Evolutionary conservation across 495 filamentous ascomycete species (phyloP).

Genomic region (Aspergillus ostianus): DNA sequence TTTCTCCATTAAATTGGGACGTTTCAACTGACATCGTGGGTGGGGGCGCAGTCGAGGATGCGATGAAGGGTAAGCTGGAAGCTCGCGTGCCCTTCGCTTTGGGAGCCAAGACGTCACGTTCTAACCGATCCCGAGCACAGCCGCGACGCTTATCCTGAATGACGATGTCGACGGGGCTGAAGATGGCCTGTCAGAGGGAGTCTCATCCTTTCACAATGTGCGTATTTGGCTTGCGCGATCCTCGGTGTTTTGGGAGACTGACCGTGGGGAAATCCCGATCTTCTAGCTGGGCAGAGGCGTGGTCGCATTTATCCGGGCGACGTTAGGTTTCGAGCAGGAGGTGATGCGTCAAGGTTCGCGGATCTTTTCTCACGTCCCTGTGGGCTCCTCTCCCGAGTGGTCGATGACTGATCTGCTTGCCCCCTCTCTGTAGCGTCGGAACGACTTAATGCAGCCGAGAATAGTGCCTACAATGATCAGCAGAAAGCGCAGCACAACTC

Average conservation of each 20-base stretch:
- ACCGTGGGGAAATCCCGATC: neutral
- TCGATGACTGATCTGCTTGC: slow-evolving; percentile 7
- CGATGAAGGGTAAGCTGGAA: slow-evolving; percentile 58
- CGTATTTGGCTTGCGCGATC: slow-evolving; percentile 15
- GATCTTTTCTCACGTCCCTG: slow-evolving; percentile 8
- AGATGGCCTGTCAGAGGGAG: slow-evolving; percentile 62
- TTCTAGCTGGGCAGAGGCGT: slow-evolving; percentile 73
- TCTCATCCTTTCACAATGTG: slow-evolving; percentile 89
- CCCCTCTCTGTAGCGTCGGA: slow-evolving; percentile 55
- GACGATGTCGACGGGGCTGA: slow-evolving; percentile 92
- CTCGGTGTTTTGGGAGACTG: neutral
- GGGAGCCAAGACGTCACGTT: slow-evolving; percentile 10
- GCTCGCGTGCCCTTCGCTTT: slow-evolving; percentile 10
- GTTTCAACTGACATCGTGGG: neutral
- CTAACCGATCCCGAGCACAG: slow-evolving; percentile 24
- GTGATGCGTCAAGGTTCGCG: slow-evolving; percentile 75
- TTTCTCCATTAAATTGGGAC: neutral
- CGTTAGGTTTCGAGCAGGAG: slow-evolving; percentile 92
- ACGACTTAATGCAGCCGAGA: slow-evolving; percentile 75
- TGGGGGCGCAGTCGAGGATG: slow-evolving; percentile 55
- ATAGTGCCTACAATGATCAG: slow-evolving; percentile 71
- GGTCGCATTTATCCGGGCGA: slow-evolving; percentile 78
- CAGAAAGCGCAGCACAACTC: slow-evolving; percentile 61
- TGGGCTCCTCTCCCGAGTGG: neutral
- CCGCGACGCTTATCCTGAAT: slow-evolving; percentile 73